phyloP scores from a whole-genome alignment of 306 rosid genomes.

The Quercus glauca region DNA sequence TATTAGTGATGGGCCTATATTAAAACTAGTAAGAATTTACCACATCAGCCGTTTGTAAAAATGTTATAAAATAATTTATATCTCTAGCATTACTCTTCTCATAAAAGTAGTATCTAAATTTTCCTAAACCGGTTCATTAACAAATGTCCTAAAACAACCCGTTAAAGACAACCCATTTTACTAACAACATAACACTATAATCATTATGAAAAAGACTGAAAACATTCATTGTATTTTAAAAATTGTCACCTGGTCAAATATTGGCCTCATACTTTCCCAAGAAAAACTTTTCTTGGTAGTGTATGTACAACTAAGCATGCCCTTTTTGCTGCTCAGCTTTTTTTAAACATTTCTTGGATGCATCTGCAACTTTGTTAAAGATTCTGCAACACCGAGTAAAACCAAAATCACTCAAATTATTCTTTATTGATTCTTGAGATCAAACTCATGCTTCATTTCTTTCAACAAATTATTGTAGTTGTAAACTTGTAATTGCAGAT shows the following conservation, averaged over 20 bases:
- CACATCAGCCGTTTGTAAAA: no score
- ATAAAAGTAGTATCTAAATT: no score
- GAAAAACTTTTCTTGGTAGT: conserved; percentile 21
- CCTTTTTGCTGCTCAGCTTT: conserved; percentile 21
- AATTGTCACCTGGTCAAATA: conserved; percentile 13
- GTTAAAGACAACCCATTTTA: no score
- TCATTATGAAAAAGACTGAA: no score
- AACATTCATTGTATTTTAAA: not conserved
- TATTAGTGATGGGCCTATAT: no score
- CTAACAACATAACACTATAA: no score
- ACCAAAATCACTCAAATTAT: conserved; percentile 6
- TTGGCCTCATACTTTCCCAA: conserved; percentile 4
- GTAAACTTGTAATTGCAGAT: not conserved
- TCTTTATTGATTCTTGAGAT: conserved; percentile 11
- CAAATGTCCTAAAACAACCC: no score
- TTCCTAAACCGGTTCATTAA: no score
- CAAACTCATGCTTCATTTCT: conserved; percentile 7
- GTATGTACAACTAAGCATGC: conserved; percentile 23
- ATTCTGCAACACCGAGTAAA: not conserved
- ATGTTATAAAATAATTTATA: no score
- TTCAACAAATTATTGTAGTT: not conserved
- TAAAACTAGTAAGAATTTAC: no score
- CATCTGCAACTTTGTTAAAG: not conserved
- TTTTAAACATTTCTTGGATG: not conserved
- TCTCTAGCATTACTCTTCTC: no score